These are phyloP conservation scores for Phytophthora uliginosa DNA, from an alignment of 352 stramenopile genomes.

Conservation along the genomic window DNA sequence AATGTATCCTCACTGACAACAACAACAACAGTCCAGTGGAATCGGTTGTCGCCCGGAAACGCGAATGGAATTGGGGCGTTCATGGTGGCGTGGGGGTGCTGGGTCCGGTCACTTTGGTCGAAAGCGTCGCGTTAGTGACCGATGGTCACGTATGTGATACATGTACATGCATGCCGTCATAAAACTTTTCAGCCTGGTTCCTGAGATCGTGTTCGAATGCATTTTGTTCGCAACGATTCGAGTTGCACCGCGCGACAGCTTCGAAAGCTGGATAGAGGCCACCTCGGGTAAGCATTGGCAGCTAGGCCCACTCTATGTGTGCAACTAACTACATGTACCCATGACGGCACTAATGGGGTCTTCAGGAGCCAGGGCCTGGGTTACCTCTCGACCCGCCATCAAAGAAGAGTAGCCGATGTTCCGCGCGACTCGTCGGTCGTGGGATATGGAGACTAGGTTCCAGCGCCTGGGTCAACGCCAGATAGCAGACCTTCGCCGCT, in stretches of 20 bases:
- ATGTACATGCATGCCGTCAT: background rate
- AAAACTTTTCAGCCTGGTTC: background rate
- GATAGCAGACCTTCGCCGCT: background rate
- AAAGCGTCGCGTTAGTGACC: background rate
- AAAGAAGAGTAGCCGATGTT: too few relatives aligned
- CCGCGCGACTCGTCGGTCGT: too few relatives aligned
- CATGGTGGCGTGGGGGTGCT: background rate
- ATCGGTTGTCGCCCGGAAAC: slow-evolving; percentile 8
- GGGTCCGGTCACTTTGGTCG: background rate
- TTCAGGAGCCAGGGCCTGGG: too few relatives aligned
- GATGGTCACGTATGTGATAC: background rate
- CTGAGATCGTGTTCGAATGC: background rate
- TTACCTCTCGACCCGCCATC: too few relatives aligned
- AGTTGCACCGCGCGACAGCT: background rate
- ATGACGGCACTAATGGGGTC: too few relatives aligned
- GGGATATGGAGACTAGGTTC: background rate
- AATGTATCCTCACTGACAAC: too few relatives aligned
- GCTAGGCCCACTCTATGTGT: background rate
- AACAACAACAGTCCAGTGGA: too few relatives aligned
- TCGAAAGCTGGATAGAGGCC: background rate
- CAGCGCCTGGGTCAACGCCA: background rate
- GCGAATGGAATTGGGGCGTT: slow-evolving; percentile 3
- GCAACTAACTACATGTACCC: background rate
- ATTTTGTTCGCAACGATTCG: background rate
- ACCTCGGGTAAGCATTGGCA: background rate